Conservation (phyloP, 371 early-diverging fungal genomes). For the Rhizomucor pusillus region DNA sequence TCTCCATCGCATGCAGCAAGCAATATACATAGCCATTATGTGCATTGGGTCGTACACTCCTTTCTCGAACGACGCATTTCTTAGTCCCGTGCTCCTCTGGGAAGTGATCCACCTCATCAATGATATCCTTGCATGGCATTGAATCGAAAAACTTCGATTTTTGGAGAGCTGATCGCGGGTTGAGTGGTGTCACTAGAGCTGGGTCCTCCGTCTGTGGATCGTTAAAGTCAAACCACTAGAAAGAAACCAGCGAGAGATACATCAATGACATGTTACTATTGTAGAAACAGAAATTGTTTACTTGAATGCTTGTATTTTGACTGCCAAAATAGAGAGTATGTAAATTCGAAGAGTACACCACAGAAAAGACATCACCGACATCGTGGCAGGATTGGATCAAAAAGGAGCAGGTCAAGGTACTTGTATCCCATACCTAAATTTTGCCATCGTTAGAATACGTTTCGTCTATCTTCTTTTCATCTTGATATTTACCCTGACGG, state of each 20-base stretch:
- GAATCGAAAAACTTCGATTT: slow-evolving; percentile 43
- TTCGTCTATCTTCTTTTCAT: not conserved
- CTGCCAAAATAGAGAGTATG: slow-evolving; percentile 72
- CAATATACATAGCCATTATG: slow-evolving; percentile 81
- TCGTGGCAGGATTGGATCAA: slow-evolving; percentile 71
- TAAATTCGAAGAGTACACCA: slow-evolving; percentile 55
- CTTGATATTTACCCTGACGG: slow-evolving; percentile 49
- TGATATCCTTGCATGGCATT: slow-evolving; percentile 13
- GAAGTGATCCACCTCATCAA: slow-evolving; percentile 16
- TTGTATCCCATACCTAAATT: slow-evolving; percentile 65
- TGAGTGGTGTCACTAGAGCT: slow-evolving; percentile 16
- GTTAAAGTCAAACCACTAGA: slow-evolving; percentile 60
- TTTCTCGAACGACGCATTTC: slow-evolving; percentile 55
- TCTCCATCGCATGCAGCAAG: slow-evolving; percentile 47
- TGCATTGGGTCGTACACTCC: slow-evolving; percentile 57
- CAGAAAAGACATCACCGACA: slow-evolving; percentile 74
- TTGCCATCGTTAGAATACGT: not conserved
- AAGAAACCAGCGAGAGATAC: not conserved
- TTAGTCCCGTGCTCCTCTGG: slow-evolving; percentile 38
- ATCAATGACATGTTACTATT: no score
- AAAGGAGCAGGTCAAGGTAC: slow-evolving; percentile 58
- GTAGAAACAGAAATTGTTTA: slow-evolving; percentile 16
- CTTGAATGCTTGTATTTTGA: slow-evolving; percentile 83
- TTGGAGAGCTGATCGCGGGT: slow-evolving; percentile 22
- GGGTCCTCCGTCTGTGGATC: slow-evolving; percentile 48